phyloP scores from a whole-genome alignment of 2,329 filamentous ascomycete species.

The Myotisia sp. region DNA sequence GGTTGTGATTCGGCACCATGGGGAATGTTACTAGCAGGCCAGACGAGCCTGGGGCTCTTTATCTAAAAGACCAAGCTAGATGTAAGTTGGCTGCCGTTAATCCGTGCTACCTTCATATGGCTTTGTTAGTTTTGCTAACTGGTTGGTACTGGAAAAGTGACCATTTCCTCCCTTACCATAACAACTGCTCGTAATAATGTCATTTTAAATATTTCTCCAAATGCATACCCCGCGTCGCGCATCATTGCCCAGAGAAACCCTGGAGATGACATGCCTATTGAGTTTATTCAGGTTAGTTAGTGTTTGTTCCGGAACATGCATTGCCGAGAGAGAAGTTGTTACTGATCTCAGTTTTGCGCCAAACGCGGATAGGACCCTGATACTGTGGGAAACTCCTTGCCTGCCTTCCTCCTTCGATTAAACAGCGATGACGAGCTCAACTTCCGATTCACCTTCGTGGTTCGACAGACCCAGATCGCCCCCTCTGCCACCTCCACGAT shows the following conservation, averaged over 20 bases:
- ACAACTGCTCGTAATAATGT: constrained; percentile 65
- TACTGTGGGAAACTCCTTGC: constrained; percentile 26
- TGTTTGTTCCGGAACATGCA: constrained; percentile 2
- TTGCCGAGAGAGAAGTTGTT: neutral
- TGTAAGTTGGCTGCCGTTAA: constrained; percentile 44
- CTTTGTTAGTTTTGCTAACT: constrained; percentile 11
- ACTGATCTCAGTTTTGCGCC: neutral
- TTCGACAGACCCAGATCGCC: constrained; percentile 42
- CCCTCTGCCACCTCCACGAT: constrained; percentile 37
- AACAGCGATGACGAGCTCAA: constrained; percentile 81
- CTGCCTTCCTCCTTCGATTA: constrained; percentile 73
- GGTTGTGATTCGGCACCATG: constrained; percentile 44
- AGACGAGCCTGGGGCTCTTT: constrained; percentile 64
- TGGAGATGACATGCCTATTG: constrained; percentile 62
- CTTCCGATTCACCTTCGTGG: constrained; percentile 83
- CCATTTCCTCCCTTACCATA: constrained; percentile 69
- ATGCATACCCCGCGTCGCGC: constrained; percentile 72
- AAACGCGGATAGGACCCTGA: constrained; percentile 80
- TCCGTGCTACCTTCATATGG: constrained; percentile 2
- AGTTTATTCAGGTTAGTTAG: constrained; percentile 72
- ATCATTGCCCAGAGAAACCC: constrained; percentile 56
- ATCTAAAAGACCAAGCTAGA: constrained; percentile 80
- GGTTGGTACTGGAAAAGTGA: constrained; percentile 44
- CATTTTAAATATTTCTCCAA: constrained; percentile 65
- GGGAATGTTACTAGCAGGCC: constrained; percentile 80